Percentiles rank a stretch among this genome's conserved stretches.
Conservation (phyloP, 192 early-diverging fungal species). For the Mortierella claussenii region DNA sequence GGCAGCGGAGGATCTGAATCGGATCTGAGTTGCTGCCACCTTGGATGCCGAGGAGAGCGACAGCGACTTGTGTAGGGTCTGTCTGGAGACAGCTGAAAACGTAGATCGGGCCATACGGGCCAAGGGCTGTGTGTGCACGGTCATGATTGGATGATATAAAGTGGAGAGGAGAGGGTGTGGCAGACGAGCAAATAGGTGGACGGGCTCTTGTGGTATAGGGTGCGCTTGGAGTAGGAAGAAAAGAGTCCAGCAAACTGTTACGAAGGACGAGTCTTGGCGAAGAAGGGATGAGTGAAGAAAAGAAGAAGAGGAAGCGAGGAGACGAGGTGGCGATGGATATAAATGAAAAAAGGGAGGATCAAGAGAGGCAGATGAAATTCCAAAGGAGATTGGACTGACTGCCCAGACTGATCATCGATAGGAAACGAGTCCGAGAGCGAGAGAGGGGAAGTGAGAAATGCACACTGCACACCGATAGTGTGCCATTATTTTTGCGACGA, state of each 20-base stretch:
- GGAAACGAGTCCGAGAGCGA: neutral
- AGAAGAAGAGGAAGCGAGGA: neutral
- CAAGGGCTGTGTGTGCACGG: constrained; percentile 39
- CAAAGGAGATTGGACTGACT: too few species aligned
- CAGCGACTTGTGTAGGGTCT: constrained; percentile 5
- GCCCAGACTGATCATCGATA: too few species aligned
- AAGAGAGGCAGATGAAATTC: neutral
- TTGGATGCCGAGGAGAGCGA: constrained; percentile 23
- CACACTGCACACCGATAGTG: too few species aligned
- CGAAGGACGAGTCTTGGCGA: too few species aligned
- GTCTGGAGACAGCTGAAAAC: constrained; percentile 28
- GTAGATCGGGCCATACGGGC: constrained; percentile 42
- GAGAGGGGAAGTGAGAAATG: too few species aligned
- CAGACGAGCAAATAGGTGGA: too few species aligned
- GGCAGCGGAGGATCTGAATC: constrained; percentile 47
- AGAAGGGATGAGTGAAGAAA: neutral
- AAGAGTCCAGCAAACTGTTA: neutral
- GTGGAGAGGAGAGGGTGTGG: neutral
- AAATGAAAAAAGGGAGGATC: constrained; percentile 10
- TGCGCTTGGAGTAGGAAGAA: neutral
- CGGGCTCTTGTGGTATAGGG: too few species aligned
- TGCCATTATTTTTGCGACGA: too few species aligned
- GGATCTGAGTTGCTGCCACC: constrained; percentile 34
- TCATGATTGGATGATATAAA: neutral
- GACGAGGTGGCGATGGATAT: constrained; percentile 1